phyloP scores from a whole-genome alignment of 1,284 basidiomycete species.

The Malassezia psittaci region DNA sequence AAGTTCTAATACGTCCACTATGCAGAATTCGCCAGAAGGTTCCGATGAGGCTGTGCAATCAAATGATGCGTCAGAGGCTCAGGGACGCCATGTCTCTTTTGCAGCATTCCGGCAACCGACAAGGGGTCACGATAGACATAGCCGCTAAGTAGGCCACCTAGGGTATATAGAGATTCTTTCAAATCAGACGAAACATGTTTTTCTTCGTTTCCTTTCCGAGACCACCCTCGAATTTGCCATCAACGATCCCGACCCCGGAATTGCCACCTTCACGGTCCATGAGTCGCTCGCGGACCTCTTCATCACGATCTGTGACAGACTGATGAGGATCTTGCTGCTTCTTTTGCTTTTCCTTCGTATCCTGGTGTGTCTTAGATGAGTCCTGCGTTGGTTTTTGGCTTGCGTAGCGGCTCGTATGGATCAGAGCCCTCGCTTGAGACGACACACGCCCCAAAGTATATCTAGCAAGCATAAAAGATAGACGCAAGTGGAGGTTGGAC shows the following conservation, averaged over 20 bases:
- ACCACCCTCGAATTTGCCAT: conserved; percentile 26
- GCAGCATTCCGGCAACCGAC: neutral
- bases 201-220: conserved; percentile 27
- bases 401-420: neutral
- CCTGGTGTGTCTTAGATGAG: neutral
- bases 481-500: neutral
- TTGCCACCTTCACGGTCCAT: conserved; percentile 25
- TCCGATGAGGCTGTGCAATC: neutral
- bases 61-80: neutral
- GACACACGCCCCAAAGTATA: neutral
- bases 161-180: neutral
- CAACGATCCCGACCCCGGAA: conserved; percentile 21
- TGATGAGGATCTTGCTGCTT: neutral
- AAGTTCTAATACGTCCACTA: too few species aligned
- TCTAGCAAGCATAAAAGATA: neutral
- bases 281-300: conserved; percentile 22
- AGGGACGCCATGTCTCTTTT: neutral
- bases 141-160: too few species aligned
- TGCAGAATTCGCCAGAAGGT: neutral
- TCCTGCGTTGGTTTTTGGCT: neutral
- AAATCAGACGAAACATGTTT: conserved; percentile 33
- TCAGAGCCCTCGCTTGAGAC: too few species aligned
- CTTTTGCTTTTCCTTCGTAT: neutral
- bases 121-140: neutral
- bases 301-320: conserved; percentile 22